Evolutionary conservation across 192 early-diverging fungal genomes (phyloP).

Genomic region (Phlyctochytrium arcticum): DNA sequence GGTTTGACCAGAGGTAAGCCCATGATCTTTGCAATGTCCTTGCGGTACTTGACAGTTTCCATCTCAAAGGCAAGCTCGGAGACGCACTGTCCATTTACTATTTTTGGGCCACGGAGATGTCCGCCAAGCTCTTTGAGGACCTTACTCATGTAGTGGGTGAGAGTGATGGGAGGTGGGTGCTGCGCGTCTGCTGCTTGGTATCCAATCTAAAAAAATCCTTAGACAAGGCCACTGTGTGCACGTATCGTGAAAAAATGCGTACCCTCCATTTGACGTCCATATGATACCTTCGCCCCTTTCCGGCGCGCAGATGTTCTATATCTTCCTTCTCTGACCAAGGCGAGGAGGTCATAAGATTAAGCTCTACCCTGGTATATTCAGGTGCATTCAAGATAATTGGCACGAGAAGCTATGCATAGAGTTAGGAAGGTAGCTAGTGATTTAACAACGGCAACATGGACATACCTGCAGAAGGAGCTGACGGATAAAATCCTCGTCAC

Average conservation of each 20-base stretch:
- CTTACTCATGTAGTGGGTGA: constrained; percentile 11
- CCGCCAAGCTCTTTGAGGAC: constrained; percentile 14
- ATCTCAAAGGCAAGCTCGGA: constrained; percentile 16
- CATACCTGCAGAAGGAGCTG: constrained; percentile 18
- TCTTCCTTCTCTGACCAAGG: constrained; percentile 15
- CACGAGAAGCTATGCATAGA: background rate
- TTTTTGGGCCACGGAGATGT: background rate
- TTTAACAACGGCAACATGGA: background rate
- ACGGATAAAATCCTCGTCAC: constrained; percentile 23
- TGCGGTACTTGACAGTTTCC: constrained; percentile 13
- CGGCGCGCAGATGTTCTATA: background rate
- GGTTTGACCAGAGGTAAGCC: constrained; percentile 11
- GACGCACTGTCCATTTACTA: background rate
- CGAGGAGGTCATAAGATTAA: constrained; percentile 10
- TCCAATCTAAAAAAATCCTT: background rate
- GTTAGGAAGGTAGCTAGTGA: background rate
- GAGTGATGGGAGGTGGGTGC: background rate
- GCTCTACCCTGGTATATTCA: constrained; percentile 24
- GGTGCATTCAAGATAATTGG: constrained; percentile 17
- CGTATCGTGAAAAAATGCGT: background rate
- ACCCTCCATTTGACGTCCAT: constrained; percentile 25
- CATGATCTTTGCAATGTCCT: constrained; percentile 2
- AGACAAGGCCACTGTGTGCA: background rate
- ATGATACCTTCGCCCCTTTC: constrained; percentile 3
- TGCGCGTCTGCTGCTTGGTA: constrained; percentile 4